Evolutionary conservation across 75 land plant genomes (phyloP).

Genomic region (Sequoiadendron giganteum): DNA sequence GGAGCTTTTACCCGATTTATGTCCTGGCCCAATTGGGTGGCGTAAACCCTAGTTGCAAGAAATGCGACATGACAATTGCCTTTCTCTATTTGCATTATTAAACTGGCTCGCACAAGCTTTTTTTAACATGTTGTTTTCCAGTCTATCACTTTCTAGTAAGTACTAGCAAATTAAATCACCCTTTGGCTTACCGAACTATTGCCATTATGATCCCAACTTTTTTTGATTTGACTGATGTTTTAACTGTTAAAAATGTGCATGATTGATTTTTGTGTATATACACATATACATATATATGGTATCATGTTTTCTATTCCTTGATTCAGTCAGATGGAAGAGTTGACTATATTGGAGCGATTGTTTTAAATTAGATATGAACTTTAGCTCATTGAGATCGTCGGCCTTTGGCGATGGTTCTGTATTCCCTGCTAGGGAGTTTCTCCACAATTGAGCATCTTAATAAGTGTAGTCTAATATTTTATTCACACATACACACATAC

Average conservation of each 20-base stretch:
- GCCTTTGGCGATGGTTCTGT: too few species aligned
- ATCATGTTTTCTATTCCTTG: neutral
- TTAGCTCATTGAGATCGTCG: too few species aligned
- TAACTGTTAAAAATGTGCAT: too few species aligned
- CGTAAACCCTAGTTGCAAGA: neutral
- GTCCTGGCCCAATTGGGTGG: neutral
- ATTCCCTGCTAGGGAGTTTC: too few species aligned
- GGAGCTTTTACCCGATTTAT: neutral
- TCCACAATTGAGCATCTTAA: too few species aligned
- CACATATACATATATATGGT: neutral
- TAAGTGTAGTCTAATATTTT: too few species aligned
- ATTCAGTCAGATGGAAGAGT: neutral
- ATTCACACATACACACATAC: too few species aligned
- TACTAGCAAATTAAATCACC: neutral
- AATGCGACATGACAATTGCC: neutral
- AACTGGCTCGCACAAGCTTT: neutral
- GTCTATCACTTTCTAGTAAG: neutral
- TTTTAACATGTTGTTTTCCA: neutral
- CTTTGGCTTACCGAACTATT: neutral
- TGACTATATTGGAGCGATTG: too few species aligned
- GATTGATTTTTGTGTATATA: too few species aligned
- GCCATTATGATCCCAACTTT: neutral
- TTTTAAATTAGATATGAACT: too few species aligned
- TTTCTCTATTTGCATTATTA: neutral
- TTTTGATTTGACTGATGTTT: neutral